Evolutionary conservation across 306 rosid genomes (phyloP).

Genomic region (Prunus kanzakura): DNA sequence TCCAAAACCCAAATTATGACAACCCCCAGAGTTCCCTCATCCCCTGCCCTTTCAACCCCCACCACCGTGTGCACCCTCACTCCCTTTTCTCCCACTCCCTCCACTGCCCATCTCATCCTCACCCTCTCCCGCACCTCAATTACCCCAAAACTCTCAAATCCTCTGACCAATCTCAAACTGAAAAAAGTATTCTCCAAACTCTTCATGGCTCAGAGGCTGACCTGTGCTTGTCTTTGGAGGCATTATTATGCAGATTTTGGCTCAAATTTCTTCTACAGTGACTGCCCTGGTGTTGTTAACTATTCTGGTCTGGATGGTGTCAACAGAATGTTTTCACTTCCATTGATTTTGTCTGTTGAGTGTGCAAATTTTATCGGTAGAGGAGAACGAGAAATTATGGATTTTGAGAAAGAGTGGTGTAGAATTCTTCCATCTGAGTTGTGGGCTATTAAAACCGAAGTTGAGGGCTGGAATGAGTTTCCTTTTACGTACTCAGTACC

Average conservation of each 20-base stretch:
- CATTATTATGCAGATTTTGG: constrained; percentile 25
- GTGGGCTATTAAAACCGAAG: constrained; percentile 44
- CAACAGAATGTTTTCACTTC: constrained; percentile 48
- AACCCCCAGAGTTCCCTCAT: constrained; percentile 12
- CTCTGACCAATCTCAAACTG: constrained; percentile 9
- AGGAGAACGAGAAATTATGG: not conserved
- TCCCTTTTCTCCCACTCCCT: constrained; percentile 67
- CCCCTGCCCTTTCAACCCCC: constrained; percentile 49
- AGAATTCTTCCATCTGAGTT: constrained; percentile 61
- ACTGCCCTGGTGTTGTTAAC: constrained; percentile 64
- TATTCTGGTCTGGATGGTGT: constrained; percentile 30
- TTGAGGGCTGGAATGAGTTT: constrained; percentile 55
- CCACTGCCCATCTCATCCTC: constrained; percentile 58
- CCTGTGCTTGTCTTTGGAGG: constrained; percentile 51
- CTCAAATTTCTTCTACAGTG: constrained; percentile 53
- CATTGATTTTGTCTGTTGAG: constrained; percentile 47
- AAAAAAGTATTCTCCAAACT: constrained; percentile 8
- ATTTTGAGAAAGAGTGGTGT: not conserved
- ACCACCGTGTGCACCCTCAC: constrained; percentile 55
- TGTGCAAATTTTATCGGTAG: constrained; percentile 27
- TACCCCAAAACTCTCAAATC: constrained; percentile 53
- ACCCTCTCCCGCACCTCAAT: constrained; percentile 31
- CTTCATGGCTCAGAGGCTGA: constrained; percentile 30
- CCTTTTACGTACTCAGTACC: constrained; percentile 40
- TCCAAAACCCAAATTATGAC: constrained; percentile 22